Conservation (phyloP, 139 green algal genomes). For the Picochlorum sp. region DNA sequence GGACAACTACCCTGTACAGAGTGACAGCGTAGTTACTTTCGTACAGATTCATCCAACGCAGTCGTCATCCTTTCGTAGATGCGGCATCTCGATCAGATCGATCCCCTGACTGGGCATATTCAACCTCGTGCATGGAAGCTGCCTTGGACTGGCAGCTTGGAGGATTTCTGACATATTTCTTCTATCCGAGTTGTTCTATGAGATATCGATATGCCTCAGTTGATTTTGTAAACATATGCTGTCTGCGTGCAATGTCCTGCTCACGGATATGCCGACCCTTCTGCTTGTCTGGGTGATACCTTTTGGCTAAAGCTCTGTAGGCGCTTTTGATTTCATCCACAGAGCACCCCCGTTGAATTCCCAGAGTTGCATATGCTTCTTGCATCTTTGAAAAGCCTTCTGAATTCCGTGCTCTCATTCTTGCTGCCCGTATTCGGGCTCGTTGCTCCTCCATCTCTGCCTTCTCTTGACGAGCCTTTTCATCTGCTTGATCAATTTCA, state of each 20-base stretch:
- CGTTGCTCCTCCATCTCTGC: conserved; percentile 1
- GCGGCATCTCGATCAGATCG: too few relatives aligned
- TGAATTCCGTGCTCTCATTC: neutral
- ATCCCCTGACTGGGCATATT: too few relatives aligned
- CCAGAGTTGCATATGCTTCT: conserved; percentile 9
- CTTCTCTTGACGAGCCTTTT: neutral
- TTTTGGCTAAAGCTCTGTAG: conserved; percentile 15
- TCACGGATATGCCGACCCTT: neutral
- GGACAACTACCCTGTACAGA: too few relatives aligned
- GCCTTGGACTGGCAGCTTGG: too few relatives aligned
- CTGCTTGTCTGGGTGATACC: conserved; percentile 24
- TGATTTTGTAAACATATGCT: neutral
- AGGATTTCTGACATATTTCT: too few relatives aligned
- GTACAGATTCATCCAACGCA: too few relatives aligned
- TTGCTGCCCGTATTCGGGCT: neutral
- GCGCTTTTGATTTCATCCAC: conserved; percentile 5
- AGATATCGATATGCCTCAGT: neutral
- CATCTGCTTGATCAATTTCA: conserved; percentile 9
- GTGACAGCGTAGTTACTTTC: too few relatives aligned
- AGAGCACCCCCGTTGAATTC: conserved; percentile 5
- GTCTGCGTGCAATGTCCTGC: neutral
- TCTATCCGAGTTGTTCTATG: neutral
- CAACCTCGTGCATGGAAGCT: too few relatives aligned
- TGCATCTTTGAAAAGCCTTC: neutral
- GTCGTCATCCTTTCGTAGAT: too few relatives aligned